phyloP scores from a whole-genome alignment of 1,284 basidiomycete species.

The Rhodotorula sp. region DNA sequence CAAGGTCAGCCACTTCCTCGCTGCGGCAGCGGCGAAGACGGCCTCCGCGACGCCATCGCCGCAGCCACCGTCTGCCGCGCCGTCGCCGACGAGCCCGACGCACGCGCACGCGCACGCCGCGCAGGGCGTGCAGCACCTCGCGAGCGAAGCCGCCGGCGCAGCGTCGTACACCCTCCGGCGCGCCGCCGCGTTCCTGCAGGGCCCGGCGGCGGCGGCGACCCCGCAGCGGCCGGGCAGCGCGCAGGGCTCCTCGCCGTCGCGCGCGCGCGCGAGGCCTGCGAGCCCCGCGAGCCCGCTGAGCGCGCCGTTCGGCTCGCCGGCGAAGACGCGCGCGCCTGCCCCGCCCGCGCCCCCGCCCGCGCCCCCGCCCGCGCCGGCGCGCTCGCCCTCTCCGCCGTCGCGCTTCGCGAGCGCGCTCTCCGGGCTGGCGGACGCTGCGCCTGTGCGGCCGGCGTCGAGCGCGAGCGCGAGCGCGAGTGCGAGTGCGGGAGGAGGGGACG shows the following conservation, averaged over 20 bases:
- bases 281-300: background rate
- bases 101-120: background rate
- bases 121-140: slow-evolving; percentile 11
- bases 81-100: background rate
- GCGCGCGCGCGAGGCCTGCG: background rate
- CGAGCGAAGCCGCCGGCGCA: slow-evolving; percentile 18
- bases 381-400: slow-evolving; percentile 1
- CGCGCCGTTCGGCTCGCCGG: background rate
- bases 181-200: slow-evolving; percentile 20
- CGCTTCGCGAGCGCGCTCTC: slow-evolving; percentile 7
- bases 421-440: background rate
- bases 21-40: slow-evolving; percentile 17
- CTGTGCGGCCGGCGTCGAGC: background rate
- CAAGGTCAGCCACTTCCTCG: slow-evolving; percentile 25
- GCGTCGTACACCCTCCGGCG: slow-evolving; percentile 21
- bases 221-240: background rate
- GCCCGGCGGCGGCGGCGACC: background rate
- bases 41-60: slow-evolving; percentile 1
- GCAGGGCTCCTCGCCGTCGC: background rate
- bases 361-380: background rate
- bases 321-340: background rate
- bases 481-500: slow-evolving; percentile 54
- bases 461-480: background rate
- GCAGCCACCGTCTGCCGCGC: background rate
- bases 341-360: background rate